Evolutionary conservation across 169 alveolate species (phyloP).

Genomic region (Plasmodium blacklocki): DNA sequence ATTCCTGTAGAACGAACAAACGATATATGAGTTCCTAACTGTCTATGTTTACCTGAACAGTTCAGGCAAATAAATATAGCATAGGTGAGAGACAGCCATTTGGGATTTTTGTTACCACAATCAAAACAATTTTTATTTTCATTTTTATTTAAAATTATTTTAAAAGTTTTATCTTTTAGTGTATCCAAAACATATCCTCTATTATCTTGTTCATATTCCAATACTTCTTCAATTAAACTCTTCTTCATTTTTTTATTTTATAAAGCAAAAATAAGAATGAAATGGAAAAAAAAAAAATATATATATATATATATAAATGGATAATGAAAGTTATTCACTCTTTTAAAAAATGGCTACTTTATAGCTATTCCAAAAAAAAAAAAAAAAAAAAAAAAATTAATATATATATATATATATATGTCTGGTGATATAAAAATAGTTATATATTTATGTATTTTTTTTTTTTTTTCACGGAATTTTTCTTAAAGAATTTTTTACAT

Average conservation of each 20-base stretch:
- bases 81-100: slow-evolving; percentile 96
- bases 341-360: too few species aligned
- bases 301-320: background rate
- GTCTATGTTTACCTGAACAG: slow-evolving; percentile 96
- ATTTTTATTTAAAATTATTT: slow-evolving; percentile 78
- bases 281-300: background rate
- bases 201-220: slow-evolving; percentile 81
- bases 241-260: slow-evolving; percentile 48
- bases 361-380: slow-evolving; percentile 8
- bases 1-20: slow-evolving; percentile 94
- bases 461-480: too few species aligned
- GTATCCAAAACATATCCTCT: slow-evolving; percentile 88
- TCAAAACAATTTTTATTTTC: slow-evolving; percentile 94
- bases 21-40: slow-evolving; percentile 96
- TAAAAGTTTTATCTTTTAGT: slow-evolving; percentile 85
- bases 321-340: background rate
- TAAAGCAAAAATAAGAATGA: background rate
- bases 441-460: too few species aligned
- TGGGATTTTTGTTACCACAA: slow-evolving; percentile 96
- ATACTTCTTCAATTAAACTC: slow-evolving; percentile 58
- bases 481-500: too few species aligned
- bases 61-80: slow-evolving; percentile 96
- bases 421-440: background rate
- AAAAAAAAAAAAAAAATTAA: slow-evolving; percentile 4
- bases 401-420: background rate